phyloP scores from a whole-genome alignment of 257 asterid genomes.

The Ophiorrhiza pumila region DNA sequence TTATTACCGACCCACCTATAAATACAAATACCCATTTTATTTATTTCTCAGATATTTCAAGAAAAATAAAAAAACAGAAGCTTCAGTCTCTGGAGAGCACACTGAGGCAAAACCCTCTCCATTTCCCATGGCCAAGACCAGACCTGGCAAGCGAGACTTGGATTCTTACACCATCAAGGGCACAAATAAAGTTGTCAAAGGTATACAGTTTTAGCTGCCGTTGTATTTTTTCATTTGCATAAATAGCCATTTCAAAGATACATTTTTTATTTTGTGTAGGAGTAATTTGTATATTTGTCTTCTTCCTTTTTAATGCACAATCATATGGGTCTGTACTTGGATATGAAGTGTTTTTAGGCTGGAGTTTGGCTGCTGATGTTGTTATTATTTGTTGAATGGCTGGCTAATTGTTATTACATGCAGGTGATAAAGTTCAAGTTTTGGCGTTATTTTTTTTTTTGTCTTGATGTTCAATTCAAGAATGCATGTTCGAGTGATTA shows the following conservation, averaged over 20 bases:
- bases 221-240: background rate
- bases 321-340: background rate
- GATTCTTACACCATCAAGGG: conserved; percentile 50
- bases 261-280: background rate
- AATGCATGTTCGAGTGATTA: background rate
- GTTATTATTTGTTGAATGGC: background rate
- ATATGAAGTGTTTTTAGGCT: background rate
- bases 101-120: conserved; percentile 1
- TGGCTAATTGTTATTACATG: conserved; percentile 14
- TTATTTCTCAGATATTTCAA: conserved; percentile 5
- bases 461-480: background rate
- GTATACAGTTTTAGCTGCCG: conserved; percentile 22
- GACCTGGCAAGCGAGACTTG: conserved; percentile 43
- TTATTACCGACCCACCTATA: background rate
- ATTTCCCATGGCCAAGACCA: conserved; percentile 45
- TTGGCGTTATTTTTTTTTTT: background rate
- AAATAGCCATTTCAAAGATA: background rate
- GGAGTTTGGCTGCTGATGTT: background rate
- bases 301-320: background rate
- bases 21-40: background rate
- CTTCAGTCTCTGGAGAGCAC: background rate
- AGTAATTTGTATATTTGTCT: background rate
- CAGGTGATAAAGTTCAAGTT: background rate
- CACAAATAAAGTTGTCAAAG: conserved; percentile 52
- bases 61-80: background rate